Evolutionary conservation across 371 early-diverging fungal species (phyloP), one percentile per base, ranked within the genome.

Genomic region (Coemansia sp.): DNA sequence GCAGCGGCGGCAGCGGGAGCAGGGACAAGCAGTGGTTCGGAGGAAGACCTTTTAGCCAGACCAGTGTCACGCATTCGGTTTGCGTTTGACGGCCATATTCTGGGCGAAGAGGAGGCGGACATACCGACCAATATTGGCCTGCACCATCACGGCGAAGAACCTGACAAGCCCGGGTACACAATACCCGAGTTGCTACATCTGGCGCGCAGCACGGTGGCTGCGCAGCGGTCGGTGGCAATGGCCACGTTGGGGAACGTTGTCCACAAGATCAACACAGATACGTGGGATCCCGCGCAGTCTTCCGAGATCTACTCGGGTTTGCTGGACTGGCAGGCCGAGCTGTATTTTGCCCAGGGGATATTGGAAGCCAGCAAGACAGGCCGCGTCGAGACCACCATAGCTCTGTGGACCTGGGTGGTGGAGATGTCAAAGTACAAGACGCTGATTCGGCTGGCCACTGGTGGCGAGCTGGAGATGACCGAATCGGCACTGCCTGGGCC

Each of bases 61-160:
- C 61, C 66, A 1, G 41, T 59, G 2, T 47, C 84, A 0, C 76
- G 76, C 11, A 65, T 78, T 30, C 83, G 94, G 36, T 94, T 93
- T 66, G 92, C 90, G 59, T 88, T 94, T 40, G 77, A 86, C 38
- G 96, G 94, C 12, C 67, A 76, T 16, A 72, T 88, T 1, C 63
- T 93, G n/a, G 83, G 82, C 53, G 68, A 72, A 10, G 77, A 77
- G 1, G 57, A 61, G 20, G 64, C 60, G 1, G 82, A 86, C 2
- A 70, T 88, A 2, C 88, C 92, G 2, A 67, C 79, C 0, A 81
- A 87, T 60, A 68, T 77, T 1, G 95, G 92, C 3, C 79, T 95
- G 5, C 92, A 94, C 78, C 95, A 95, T 68, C 96, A 95, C 66
- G 94, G 94, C 5, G 86, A 88, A 26, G 85, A 90, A 33, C 92